Conservation (phyloP, 2,329 filamentous ascomycete species). For the Fulvia fulva region DNA sequence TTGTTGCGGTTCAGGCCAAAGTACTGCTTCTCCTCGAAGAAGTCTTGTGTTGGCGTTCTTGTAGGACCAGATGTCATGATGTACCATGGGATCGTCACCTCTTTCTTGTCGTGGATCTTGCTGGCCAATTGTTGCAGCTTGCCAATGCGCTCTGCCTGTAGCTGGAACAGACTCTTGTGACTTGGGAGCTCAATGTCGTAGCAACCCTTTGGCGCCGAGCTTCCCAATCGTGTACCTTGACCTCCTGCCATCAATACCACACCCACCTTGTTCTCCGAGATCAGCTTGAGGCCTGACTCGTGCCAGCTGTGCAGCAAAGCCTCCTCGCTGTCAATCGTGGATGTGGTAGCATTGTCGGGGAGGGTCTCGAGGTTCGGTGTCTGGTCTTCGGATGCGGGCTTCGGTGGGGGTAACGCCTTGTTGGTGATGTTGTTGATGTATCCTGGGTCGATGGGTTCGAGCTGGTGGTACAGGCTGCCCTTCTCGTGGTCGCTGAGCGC, state of each 20-base stretch:
- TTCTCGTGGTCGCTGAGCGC: slow-evolving; percentile 70
- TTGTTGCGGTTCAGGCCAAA: slow-evolving; percentile 86
- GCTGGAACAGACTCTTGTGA: slow-evolving; percentile 91
- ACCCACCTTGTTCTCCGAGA: slow-evolving; percentile 66
- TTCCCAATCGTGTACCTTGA: slow-evolving; percentile 90
- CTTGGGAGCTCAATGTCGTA: slow-evolving; percentile 94
- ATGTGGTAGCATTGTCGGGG: slow-evolving; percentile 79
- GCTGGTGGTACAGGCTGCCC: slow-evolving; percentile 73
- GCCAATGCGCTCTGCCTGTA: slow-evolving; percentile 89
- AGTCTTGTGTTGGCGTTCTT: slow-evolving; percentile 83
- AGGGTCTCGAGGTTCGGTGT: slow-evolving; percentile 72
- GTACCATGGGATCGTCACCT: slow-evolving; percentile 85
- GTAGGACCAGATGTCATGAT: slow-evolving; percentile 99
- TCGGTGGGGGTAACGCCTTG: slow-evolving; percentile 73
- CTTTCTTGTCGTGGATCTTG: slow-evolving; percentile 59
- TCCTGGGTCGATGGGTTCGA: slow-evolving; percentile 74
- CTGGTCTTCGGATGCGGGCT: slow-evolving; percentile 48
- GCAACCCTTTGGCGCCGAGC: slow-evolving; percentile 94
- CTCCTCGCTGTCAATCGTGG: slow-evolving; percentile 81
- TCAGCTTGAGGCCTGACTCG: slow-evolving; percentile 61
- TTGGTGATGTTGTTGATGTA: slow-evolving; percentile 85
- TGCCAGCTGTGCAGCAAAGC: slow-evolving; percentile 83
- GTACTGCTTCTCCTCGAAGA: slow-evolving; percentile 84
- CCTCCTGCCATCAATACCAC: slow-evolving; percentile 97
- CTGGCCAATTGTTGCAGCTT: slow-evolving; percentile 79